Evolutionary conservation across 2,329 filamentous ascomycete species (phyloP).

Genomic region (Sarocladiaceae sp.): DNA sequence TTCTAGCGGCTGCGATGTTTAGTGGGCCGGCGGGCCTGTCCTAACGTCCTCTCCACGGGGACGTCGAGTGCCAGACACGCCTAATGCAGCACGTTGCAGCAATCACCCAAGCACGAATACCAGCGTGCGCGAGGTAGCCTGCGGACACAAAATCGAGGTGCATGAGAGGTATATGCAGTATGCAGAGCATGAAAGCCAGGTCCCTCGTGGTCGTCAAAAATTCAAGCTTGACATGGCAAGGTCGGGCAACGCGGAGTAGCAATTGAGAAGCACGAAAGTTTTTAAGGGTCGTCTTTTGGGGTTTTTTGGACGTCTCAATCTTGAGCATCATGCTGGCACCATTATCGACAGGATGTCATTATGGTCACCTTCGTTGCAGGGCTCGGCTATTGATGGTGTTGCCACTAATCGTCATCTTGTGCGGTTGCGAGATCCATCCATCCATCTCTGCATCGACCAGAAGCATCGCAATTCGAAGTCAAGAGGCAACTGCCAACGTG

Average conservation of each 20-base stretch:
- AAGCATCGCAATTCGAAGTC: too few relatives aligned
- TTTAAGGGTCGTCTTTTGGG: not conserved
- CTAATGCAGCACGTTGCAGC: slow-evolving; percentile 1
- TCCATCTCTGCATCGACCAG: too few relatives aligned
- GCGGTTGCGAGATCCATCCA: too few relatives aligned
- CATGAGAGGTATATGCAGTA: not conserved
- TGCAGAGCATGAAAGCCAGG: too few relatives aligned
- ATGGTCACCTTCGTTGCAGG: too few relatives aligned
- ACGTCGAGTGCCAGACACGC: not conserved
- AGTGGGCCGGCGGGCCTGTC: slow-evolving; percentile 4
- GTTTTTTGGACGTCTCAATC: not conserved
- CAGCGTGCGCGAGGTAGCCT: not conserved
- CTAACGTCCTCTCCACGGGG: not conserved
- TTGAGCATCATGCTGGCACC: too few relatives aligned
- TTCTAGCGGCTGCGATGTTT: slow-evolving; percentile 4
- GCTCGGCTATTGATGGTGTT: not conserved
- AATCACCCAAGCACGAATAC: not conserved
- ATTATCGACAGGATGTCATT: too few relatives aligned
- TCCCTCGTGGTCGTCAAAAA: too few relatives aligned
- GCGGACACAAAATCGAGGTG: not conserved
- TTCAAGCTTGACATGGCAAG: too few relatives aligned
- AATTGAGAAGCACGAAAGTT: too few relatives aligned
- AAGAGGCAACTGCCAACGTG: too few relatives aligned
- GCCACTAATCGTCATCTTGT: not conserved
- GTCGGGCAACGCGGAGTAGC: too few relatives aligned